These are phyloP conservation scores for Alloteropsis semialata DNA, from an alignment of 176 grass and related monocot genomes.

Conservation along the genomic window DNA sequence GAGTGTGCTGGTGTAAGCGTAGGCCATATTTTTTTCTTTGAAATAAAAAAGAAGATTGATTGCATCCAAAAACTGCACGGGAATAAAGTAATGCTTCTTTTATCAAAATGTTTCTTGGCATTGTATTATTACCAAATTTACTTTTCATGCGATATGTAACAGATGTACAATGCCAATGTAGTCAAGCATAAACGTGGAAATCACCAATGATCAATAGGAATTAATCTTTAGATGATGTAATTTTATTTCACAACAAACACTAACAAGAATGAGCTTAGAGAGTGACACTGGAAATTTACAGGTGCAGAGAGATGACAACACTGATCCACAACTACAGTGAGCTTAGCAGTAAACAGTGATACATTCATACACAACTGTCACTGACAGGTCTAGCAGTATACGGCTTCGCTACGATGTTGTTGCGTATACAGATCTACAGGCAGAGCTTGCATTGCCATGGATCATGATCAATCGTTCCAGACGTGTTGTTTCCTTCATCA, in stretches of 20 bases:
- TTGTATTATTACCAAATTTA: neutral
- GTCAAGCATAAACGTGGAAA: neutral
- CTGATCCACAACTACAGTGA: neutral
- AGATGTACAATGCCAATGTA: neutral
- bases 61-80: neutral
- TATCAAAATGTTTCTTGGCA: neutral
- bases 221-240: neutral
- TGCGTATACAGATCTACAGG: neutral
- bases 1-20: no score
- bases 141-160: neutral
- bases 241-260: neutral
- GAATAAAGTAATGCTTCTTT: neutral
- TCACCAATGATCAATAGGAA: neutral
- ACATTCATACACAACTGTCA: neutral
- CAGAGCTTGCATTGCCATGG: neutral
- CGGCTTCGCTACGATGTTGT: neutral
- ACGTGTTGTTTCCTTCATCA: neutral
- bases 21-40: neutral
- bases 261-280: neutral
- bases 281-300: neutral
- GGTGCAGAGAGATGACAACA: neutral
- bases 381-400: neutral
- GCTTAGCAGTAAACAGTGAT: neutral
- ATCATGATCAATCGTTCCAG: neutral
- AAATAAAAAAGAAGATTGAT: neutral